These are phyloP conservation scores for Alternaria arborescens DNA, from an alignment of 2,329 filamentous ascomycete species.

Conservation along the genomic window DNA sequence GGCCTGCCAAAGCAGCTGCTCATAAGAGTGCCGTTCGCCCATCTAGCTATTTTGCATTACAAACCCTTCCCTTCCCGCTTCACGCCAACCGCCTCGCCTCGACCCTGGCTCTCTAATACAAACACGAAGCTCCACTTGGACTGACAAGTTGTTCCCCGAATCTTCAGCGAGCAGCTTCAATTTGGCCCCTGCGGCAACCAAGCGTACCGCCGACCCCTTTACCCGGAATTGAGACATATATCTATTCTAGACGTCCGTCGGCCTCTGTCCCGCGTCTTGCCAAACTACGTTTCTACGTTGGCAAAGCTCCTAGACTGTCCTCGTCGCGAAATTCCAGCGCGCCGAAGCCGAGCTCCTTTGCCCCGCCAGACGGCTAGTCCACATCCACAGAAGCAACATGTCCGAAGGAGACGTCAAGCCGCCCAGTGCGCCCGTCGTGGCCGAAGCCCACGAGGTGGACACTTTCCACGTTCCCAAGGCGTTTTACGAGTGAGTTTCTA, in stretches of 20 bases:
- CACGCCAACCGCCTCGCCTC: not conserved
- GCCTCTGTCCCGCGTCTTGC: constrained; percentile 12
- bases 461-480: constrained; percentile 70
- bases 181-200: constrained; percentile 40
- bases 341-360: constrained; percentile 15
- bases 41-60: constrained; percentile 9
- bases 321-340: constrained; percentile 16
- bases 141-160: constrained; percentile 39
- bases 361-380: constrained; percentile 13
- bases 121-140: constrained; percentile 33
- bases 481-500: constrained; percentile 51
- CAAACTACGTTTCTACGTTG: constrained; percentile 7
- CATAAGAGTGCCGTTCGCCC: constrained; percentile 35
- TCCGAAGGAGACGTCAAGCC: constrained; percentile 56
- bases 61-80: constrained; percentile 3
- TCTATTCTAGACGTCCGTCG: constrained; percentile 20
- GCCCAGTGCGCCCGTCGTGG: constrained; percentile 62
- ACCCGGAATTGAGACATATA: constrained; percentile 47
- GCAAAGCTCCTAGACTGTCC: constrained; percentile 5
- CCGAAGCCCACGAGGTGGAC: constrained; percentile 79
- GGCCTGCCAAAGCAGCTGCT: constrained; percentile 12
- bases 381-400: constrained; percentile 44
- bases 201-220: constrained; percentile 46
- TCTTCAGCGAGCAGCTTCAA: constrained; percentile 32
- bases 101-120: constrained; percentile 2